Conservation (phyloP, 108 stramenopile genomes). For the Nitzschia inconspicua region DNA sequence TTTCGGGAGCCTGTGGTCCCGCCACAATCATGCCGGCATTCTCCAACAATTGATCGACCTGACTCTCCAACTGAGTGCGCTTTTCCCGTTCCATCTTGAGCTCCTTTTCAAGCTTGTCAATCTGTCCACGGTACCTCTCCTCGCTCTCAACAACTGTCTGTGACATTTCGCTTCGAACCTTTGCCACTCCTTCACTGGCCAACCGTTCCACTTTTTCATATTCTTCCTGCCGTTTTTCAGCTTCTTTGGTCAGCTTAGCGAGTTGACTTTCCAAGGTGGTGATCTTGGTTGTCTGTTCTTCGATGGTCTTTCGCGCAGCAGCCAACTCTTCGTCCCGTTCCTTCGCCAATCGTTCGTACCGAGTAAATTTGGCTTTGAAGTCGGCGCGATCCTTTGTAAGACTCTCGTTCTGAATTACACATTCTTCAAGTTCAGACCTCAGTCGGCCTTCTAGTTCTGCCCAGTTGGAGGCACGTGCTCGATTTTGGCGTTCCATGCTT, state of each 20-base stretch:
- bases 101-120: slow-evolving; percentile 54
- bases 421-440: slow-evolving; percentile 70
- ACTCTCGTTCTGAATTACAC: slow-evolving; percentile 58
- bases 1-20: slow-evolving; percentile 3
- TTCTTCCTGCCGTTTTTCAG: slow-evolving; percentile 47
- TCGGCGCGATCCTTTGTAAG: slow-evolving; percentile 63
- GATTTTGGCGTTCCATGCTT: slow-evolving; percentile 72
- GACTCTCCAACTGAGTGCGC: slow-evolving; percentile 50
- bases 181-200: slow-evolving; percentile 64
- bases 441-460: slow-evolving; percentile 70
- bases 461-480: slow-evolving; percentile 63
- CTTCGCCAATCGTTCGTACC: slow-evolving; percentile 41
- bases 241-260: slow-evolving; percentile 39
- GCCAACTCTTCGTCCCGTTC: slow-evolving; percentile 52
- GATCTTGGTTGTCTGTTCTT: slow-evolving; percentile 42
- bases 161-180: slow-evolving; percentile 72
- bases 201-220: slow-evolving; percentile 49
- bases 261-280: slow-evolving; percentile 31
- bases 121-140: slow-evolving; percentile 67
- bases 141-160: slow-evolving; percentile 73
- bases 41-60: slow-evolving; percentile 59
- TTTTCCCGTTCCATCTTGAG: slow-evolving; percentile 56
- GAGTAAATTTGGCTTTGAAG: slow-evolving; percentile 47
- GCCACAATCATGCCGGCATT: slow-evolving; percentile 37
- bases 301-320: slow-evolving; percentile 30